phyloP scores from a whole-genome alignment of 2,329 filamentous ascomycete species.

The Trichoderma sp. region DNA sequence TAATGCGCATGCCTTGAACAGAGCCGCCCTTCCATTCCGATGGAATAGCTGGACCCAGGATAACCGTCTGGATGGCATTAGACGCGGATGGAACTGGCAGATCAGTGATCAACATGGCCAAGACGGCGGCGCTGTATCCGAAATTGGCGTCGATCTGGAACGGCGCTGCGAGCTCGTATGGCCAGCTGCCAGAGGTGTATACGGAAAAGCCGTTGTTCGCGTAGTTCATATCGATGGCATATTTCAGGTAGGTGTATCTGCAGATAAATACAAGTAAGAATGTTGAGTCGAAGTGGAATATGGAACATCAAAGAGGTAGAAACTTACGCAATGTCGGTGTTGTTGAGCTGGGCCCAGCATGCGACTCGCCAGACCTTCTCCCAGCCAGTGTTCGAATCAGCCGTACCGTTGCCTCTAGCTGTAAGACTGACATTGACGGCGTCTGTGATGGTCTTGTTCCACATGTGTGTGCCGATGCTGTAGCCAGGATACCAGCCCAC shows the following conservation, averaged over 20 bases:
- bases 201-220: conserved; percentile 50
- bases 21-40: conserved; percentile 41
- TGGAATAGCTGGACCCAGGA: conserved; percentile 49
- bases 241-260: conserved; percentile 48
- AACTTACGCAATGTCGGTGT: conserved; percentile 36
- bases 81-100: conserved; percentile 33
- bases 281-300: rapidly evolving
- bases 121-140: conserved; percentile 47
- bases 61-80: conserved; percentile 33
- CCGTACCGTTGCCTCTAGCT: conserved; percentile 45
- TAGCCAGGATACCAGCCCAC: conserved; percentile 56
- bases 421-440: conserved; percentile 46
- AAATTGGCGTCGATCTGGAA: conserved; percentile 62
- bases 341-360: conserved; percentile 54
- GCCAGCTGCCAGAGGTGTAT: conserved; percentile 36
- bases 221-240: conserved; percentile 49
- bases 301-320: rapidly evolving
- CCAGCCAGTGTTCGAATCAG: conserved; percentile 55
- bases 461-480: conserved; percentile 41
- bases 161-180: conserved; percentile 38
- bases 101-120: conserved; percentile 53
- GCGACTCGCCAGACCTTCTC: conserved; percentile 57
- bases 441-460: conserved; percentile 44
- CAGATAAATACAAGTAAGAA: neutral
- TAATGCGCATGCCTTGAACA: conserved; percentile 43